These are phyloP conservation scores for Yamadazyma philogaea DNA, from an alignment of 805 yeast species.

Conservation along the genomic window DNA sequence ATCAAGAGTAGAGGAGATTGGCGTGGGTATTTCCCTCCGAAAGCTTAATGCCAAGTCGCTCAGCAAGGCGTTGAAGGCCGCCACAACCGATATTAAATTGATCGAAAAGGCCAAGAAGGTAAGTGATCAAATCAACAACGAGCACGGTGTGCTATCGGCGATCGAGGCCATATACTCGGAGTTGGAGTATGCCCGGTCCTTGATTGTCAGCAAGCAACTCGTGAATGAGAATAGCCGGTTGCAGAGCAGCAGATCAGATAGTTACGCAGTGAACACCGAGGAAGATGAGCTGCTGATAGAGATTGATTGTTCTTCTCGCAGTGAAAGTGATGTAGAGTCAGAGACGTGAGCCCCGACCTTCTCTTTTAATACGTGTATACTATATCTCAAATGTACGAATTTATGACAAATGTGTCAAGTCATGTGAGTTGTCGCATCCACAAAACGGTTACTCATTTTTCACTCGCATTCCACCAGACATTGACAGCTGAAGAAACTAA, in stretches of 20 bases:
- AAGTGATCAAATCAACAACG: conserved; percentile 63
- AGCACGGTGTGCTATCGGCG: conserved; percentile 78
- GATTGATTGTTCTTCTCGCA: conserved; percentile 4
- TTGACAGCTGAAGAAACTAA: background rate
- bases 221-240: conserved; percentile 22
- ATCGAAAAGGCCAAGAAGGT: conserved; percentile 62
- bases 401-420: conserved; percentile 3
- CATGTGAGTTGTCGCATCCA: conserved; percentile 8
- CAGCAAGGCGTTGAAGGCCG: conserved; percentile 65
- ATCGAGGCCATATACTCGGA: conserved; percentile 75
- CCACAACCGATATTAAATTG: conserved; percentile 62
- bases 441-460: conserved; percentile 2
- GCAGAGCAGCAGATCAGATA: conserved; percentile 3
- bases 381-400: conserved; percentile 1
- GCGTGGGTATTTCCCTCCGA: conserved; percentile 72
- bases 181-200: conserved; percentile 67
- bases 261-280: conserved; percentile 3
- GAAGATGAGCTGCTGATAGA: conserved; percentile 10
- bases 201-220: conserved; percentile 47
- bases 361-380: background rate
- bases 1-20: conserved; percentile 79
- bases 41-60: conserved; percentile 64
- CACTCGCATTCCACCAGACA: background rate
- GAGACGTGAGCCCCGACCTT: too few relatives aligned
- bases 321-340: conserved; percentile 3